Conservation (phyloP, 495 filamentous ascomycete genomes). For the Coniosporium apollinis region DNA sequence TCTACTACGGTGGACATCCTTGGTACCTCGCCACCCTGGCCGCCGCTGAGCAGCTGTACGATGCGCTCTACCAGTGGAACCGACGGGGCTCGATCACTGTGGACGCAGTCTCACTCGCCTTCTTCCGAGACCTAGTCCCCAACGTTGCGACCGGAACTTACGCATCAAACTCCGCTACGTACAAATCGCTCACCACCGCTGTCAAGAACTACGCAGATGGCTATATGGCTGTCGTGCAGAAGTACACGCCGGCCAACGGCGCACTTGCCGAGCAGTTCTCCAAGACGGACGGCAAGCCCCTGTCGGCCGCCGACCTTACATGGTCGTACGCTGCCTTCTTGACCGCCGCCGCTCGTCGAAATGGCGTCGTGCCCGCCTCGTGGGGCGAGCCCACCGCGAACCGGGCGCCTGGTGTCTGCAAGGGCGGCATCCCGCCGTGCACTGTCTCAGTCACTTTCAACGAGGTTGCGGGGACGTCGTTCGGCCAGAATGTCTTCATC, state of each 20-base stretch:
- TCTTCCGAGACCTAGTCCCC: slow-evolving; percentile 38
- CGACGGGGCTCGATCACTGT: slow-evolving; percentile 33
- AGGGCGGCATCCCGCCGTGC: slow-evolving; percentile 4
- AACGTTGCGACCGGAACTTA: slow-evolving; percentile 35
- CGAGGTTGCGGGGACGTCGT: slow-evolving; percentile 33
- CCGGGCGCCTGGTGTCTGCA: slow-evolving; percentile 37
- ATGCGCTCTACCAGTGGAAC: slow-evolving; percentile 45
- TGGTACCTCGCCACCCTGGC: slow-evolving; percentile 38
- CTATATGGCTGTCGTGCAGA: slow-evolving; percentile 36
- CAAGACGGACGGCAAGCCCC: slow-evolving; percentile 29
- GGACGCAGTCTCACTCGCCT: slow-evolving; percentile 34
- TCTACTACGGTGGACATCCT: slow-evolving; percentile 48
- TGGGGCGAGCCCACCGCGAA: slow-evolving; percentile 36
- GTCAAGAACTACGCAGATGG: slow-evolving; percentile 48
- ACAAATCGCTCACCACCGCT: slow-evolving; percentile 33
- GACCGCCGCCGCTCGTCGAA: slow-evolving; percentile 30
- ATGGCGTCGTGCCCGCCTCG: slow-evolving; percentile 33
- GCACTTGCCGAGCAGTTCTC: slow-evolving; percentile 45
- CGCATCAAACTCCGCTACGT: slow-evolving; percentile 27
- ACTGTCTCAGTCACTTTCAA: slow-evolving; percentile 44
- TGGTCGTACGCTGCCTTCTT: slow-evolving; percentile 55
- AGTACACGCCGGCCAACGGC: slow-evolving; percentile 34
- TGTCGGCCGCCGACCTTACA: slow-evolving; percentile 45
- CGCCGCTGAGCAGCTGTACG: slow-evolving; percentile 49
- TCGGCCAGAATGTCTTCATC: slow-evolving; percentile 43